Evolutionary conservation across 352 stramenopile genomes (phyloP).

Genomic region (Pythium coloratum): DNA sequence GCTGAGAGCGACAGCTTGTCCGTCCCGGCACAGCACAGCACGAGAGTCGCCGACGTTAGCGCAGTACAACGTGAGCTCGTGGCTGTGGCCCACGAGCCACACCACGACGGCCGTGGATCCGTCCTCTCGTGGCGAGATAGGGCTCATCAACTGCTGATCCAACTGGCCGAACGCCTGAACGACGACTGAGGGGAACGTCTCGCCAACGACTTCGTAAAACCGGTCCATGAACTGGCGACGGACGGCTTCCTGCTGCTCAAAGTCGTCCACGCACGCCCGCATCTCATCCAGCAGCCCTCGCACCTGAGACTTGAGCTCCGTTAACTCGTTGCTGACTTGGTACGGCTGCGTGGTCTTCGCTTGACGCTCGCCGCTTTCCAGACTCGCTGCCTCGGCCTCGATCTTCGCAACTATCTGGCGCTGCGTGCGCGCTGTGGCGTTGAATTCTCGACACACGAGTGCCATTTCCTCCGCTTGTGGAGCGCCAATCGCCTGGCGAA

Average conservation of each 20-base stretch:
- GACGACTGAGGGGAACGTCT: conserved; percentile 34
- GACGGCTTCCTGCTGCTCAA: background rate
- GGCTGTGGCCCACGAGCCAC: conserved; percentile 43
- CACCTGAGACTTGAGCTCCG: background rate
- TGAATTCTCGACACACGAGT: conserved; percentile 20
- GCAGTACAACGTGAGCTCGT: conserved; percentile 41
- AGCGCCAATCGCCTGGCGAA: conserved; percentile 34
- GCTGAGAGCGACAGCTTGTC: conserved; percentile 41
- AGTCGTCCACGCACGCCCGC: background rate
- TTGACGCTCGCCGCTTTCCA: background rate
- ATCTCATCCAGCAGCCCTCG: background rate
- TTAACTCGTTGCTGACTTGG: background rate
- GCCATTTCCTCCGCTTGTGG: conserved; percentile 28
- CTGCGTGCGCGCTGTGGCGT: background rate
- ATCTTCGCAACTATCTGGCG: conserved; percentile 1
- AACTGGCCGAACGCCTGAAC: conserved; percentile 40
- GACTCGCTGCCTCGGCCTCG: background rate
- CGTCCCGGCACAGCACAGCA: conserved; percentile 52
- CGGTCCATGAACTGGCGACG: conserved; percentile 13
- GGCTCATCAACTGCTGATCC: conserved; percentile 45
- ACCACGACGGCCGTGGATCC: conserved; percentile 53
- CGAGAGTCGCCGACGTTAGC: conserved; percentile 67
- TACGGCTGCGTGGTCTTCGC: background rate
- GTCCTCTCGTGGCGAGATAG: conserved; percentile 41
- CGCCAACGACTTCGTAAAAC: conserved; percentile 32